Base-by-base conservation (phyloP, 768 basidiomycete genomes). In the Crucibulum laeve region DNA sequence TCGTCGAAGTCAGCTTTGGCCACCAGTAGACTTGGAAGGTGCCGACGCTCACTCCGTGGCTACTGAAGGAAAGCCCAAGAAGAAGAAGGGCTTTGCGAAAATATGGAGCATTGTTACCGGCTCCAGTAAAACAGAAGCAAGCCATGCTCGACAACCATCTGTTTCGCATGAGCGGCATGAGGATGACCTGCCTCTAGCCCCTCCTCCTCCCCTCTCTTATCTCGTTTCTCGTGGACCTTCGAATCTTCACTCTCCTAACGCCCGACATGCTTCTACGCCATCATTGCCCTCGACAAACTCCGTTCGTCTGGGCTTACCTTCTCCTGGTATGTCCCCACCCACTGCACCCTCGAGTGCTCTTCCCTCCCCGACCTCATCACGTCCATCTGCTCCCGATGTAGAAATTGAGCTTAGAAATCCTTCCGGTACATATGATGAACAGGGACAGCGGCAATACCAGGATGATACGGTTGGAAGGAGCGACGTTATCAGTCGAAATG, bases 131-230 rank as follows among this genome's bases (percentile, higher is more conserved):
- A 64, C 69, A 28, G 65, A 72, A 17, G 46, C 55, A 19, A 22
- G 45, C 5, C 58, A 53, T 30, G 55, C 62, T 28, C 60, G 60
- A 21, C 61, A 63, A 7, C 56, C 65, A 13, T 53, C 67, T 4
- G 71, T 69, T 13, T 68, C 67, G 10, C 44, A 64, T 19, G 76
- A 72, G 48, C 71, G 61, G 30, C 60, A 56, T 33, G 84, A 88
- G 3, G 88, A 91, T 53, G 80, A 87, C 51, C 61, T 73, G 6
- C 92, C 90, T 3, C 69, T 96, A 30, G 82, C 87, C 2, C 95
- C 94, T 1, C 95, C 95, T 2, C 95, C 95, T 4, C 86, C 91
- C 4, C 58, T 98, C 41, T 91, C 91, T 0, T 94, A 92, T 64
- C 76, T 97, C 37, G 91, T 91, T 48, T 71, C 76, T 44, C 76